These are phyloP conservation scores for Pistacia integerrima DNA, from an alignment of 345 rosid species.

Conservation along the genomic window DNA sequence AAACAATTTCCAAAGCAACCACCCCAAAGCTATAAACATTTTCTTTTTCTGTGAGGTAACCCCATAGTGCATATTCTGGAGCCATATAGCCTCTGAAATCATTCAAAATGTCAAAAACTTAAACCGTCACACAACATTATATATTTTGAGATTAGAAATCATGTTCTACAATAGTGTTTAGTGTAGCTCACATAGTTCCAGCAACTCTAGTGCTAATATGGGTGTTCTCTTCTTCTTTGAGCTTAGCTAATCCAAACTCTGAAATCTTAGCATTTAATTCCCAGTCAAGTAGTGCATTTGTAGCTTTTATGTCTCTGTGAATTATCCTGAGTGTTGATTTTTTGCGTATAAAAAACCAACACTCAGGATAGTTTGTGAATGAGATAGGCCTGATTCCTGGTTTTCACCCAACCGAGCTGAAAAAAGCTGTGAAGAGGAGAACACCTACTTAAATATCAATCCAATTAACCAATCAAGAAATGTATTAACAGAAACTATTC, in stretches of 20 bases:
- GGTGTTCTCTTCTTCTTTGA: constrained; percentile 40
- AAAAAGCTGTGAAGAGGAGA: too few relatives aligned
- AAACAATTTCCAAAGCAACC: constrained; percentile 39
- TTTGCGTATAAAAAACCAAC: too few relatives aligned
- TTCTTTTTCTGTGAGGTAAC: constrained; percentile 39
- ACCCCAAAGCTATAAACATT: constrained; percentile 49
- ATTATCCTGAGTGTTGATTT: constrained; percentile 50
- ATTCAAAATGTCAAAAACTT: too few relatives aligned
- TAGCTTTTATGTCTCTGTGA: constrained; percentile 65
- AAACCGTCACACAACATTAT: constrained; percentile 18
- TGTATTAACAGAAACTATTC: background rate
- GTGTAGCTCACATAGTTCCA: constrained; percentile 49
- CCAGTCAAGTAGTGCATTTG: constrained; percentile 53
- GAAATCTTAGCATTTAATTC: constrained; percentile 62
- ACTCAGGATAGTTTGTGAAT: too few relatives aligned
- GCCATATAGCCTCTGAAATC: background rate
- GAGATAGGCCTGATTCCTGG: too few relatives aligned
- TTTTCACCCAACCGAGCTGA: too few relatives aligned
- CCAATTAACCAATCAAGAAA: background rate
- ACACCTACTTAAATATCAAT: too few relatives aligned
- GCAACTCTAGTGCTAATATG: constrained; percentile 65
- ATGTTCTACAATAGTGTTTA: background rate
- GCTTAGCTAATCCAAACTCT: constrained; percentile 65
- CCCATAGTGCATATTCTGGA: constrained; percentile 49
- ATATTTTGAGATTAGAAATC: background rate